Base-by-base conservation (phyloP, 192 early-diverging fungal species). In the Coemansia sp. region DNA sequence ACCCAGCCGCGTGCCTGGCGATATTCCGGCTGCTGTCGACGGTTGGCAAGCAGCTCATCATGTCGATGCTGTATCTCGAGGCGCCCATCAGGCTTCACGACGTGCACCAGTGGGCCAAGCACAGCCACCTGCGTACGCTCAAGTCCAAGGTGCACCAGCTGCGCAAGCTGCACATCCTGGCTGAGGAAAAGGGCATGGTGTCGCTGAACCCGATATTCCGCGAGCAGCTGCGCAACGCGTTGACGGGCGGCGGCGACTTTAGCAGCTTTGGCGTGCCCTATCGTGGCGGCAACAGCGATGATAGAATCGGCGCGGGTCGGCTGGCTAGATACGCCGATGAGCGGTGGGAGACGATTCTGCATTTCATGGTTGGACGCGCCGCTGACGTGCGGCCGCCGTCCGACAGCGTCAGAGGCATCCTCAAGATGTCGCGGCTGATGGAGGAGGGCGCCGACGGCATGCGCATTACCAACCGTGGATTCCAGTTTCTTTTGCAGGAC, bases 401-500 rank as follows among this genome's bases (percentile, higher is more conserved):
- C 42, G 82, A 85, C 13, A 89, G 90, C 32, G 88, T 91, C 19
- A 68, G 89, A 11, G 81, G 85, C 28, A 80, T 98, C 14, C 69
- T 98, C 27, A 81, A 85, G n/a, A 71, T 83, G 42, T 90, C 92
- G 27, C 81, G 86, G 19, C 74, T 98, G 13, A 97, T 97, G 82
- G 68, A 83, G 52, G 63, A 64, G 22, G 55, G 68, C 13, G 10
- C 42, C n/a, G 57, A 54, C 5, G 71, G 65, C 1, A 76, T 91
- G 39, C 75, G 75, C 27, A 98, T 98, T 57, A 96, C 95, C 8
- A 94, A 91, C 68, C 93, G 95, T 68, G 96, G 96, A 10, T 98
- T 98, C 71, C 96, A 98, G 73, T 98, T 98, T 69, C 68, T 98
- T 53, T 71, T 98, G 24, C 94, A 95, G 71, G 93, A 98, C 68